phyloP scores from a whole-genome alignment of 768 basidiomycete species.

The Lactarius evosmus region DNA sequence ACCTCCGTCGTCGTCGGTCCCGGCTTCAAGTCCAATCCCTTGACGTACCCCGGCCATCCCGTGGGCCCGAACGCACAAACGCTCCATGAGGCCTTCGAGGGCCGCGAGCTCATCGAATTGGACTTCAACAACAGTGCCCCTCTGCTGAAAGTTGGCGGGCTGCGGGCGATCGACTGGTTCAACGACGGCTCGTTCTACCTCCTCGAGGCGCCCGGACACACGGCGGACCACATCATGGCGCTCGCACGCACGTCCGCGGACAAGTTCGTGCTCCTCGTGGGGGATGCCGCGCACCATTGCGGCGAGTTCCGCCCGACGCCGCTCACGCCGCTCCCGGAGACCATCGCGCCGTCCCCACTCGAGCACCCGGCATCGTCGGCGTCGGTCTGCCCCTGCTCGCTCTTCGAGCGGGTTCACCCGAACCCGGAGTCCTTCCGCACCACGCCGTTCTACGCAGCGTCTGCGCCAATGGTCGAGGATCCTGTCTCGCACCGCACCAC shows the following conservation, averaged over 20 bases:
- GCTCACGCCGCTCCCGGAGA: neutral
- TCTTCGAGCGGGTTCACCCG: neutral
- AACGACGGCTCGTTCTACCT: neutral
- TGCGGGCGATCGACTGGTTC: constrained; percentile 5
- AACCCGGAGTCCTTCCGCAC: neutral
- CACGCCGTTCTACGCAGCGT: too few relatives aligned
- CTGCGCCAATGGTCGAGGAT: too few relatives aligned
- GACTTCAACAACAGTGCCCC: neutral
- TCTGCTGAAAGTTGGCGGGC: neutral
- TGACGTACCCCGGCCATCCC: neutral
- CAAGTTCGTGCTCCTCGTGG: neutral
- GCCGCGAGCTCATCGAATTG: neutral
- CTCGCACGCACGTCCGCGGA: neutral
- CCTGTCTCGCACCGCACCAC: neutral
- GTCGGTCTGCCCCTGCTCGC: neutral
- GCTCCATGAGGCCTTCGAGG: neutral
- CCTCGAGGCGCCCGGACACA: neutral
- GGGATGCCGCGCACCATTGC: neutral
- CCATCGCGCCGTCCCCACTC: neutral
- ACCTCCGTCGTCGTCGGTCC: constrained; percentile 3
- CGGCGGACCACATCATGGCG: neutral
- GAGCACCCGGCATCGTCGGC: neutral
- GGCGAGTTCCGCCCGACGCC: neutral
- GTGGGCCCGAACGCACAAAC: neutral
- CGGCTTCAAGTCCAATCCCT: neutral